Evolutionary conservation across 192 early-diverging fungal genomes (phyloP), one percentile per base, ranked within the genome.

Genomic region (Mortierella antarctica): DNA sequence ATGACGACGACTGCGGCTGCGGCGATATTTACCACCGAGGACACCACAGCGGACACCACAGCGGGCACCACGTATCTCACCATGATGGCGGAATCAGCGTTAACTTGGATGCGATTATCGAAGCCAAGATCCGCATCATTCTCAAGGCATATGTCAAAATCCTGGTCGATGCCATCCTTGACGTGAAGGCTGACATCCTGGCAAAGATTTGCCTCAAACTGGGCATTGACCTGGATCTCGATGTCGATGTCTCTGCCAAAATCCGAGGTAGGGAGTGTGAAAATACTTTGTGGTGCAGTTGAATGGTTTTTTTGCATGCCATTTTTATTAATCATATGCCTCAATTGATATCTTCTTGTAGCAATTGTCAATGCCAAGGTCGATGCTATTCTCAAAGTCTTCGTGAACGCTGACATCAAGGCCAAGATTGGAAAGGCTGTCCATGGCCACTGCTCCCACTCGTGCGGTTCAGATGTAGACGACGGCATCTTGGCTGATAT

Each of bases 341-440:
- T 20, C 13, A 10, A 20, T 52, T 17, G 6, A 6, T 50, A 15
- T 9, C 10, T n/a, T 57, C 1, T 49, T 57, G 21, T 48, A 69
- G 67, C 67, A 20, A 57, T 69, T 5, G 67, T 69, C 12, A 31
- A 69, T 57, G 67, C 46, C 20, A 57, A 49, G 55, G 57, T 69
- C 2, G 67, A 69, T 69, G 67, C 67, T 17, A 31, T 20, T 12
- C 56, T 69, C 55, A 59, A 69, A 56, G 67, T 58, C 56, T 69
- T 47, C 21, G 67, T 69, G 21, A 69, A 69, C 47, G 7, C 57
- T 2, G 56, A 56, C 11, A 58, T 69, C 67, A 69, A 42, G 45
- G 17, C 67, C 44, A 56, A 31, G 20, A 51, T 69, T 47, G 56
- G 47, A 18, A 46, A 69, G 6, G 13, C 54, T 42, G 67, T 69